phyloP scores from a whole-genome alignment of 352 stramenopile species.

The Pythium myriotylum region DNA sequence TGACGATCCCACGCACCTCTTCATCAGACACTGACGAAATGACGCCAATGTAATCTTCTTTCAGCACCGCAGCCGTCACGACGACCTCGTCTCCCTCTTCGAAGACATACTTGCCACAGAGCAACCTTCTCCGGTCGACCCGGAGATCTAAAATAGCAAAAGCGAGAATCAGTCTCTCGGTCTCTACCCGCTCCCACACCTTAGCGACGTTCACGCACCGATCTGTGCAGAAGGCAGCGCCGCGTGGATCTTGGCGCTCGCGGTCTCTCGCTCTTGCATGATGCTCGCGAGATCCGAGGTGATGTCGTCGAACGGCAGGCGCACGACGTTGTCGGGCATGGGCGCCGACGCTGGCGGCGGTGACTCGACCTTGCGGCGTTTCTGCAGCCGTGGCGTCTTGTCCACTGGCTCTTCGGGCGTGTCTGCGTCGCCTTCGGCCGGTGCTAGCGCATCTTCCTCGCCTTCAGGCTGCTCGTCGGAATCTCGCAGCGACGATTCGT shows the following conservation, averaged over 20 bases:
- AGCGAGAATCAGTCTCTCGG: not conserved
- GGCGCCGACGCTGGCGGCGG: conserved; percentile 24
- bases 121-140: conserved; percentile 53
- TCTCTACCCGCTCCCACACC: too few relatives aligned
- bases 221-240: conserved; percentile 15
- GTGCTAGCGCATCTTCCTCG: not conserved
- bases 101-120: conserved; percentile 75
- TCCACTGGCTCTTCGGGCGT: not conserved
- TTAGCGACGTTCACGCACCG: conserved; percentile 40
- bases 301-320: conserved; percentile 59
- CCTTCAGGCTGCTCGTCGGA: conserved; percentile 5
- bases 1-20: conserved; percentile 33
- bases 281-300: conserved; percentile 61
- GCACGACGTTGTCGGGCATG: conserved; percentile 44
- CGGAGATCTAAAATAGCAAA: conserved; percentile 39
- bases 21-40: conserved; percentile 76
- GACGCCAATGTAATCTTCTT: conserved; percentile 76
- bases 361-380: conserved; percentile 48
- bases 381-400: conserved; percentile 21
- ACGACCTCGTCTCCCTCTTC: conserved; percentile 83
- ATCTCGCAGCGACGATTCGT: not conserved
- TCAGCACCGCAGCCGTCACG: conserved; percentile 58
- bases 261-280: conserved; percentile 38
- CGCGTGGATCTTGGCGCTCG: conserved; percentile 24
- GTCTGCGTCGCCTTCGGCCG: not conserved